Evolutionary conservation across 164 flowering plant genomes (phyloP), one percentile per base, ranked within the genome.

Genomic region (Buxus sempervirens): DNA sequence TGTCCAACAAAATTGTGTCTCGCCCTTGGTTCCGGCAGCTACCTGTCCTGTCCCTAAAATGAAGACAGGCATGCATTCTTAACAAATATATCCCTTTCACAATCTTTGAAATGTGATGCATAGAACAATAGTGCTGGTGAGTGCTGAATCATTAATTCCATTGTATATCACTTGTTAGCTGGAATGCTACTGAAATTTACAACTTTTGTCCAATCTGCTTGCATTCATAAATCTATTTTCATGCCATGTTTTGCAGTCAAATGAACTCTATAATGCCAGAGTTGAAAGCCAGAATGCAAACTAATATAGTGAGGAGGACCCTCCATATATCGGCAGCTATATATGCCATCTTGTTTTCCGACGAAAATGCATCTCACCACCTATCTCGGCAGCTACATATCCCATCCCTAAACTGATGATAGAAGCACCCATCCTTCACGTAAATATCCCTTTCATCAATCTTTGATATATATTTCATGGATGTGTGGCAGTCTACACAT

Each of bases 321-420:
- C 38, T 32, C 38, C 5, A 3, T 3, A 32, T 3, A 32, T 32
- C 38, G 5, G 7, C 7, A 15, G 12, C 13, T 45, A 6, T 15
- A 45, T n/a, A 45, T 15, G 2, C 12, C 51, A 45, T 45, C 1
- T 45, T 57, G 5, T 15, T 13, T 4, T 57, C 60, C 28, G 9
- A 14, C 24, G 22, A n/a, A 57, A 12, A 7, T n/a, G 58, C 18
- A 49, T 24, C 75, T 82, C 69, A 82, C 83, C 82, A 80, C 26
- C 72, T 80, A 56, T 80, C 79, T 21, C 62, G 65, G 74, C 82
- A 82, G 63, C 78, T 72, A 66, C 83, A 80, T 28, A 38, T 53
- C 20, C 83, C 82, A 54, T 73, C 76, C 70, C 69, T 75, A 63
- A 80, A 70, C 64, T 75, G 79, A 65, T 82, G 83, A 69, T 74